Evolutionary conservation across 345 rosid species (phyloP).

Genomic region (Hypericum perforatum): DNA sequence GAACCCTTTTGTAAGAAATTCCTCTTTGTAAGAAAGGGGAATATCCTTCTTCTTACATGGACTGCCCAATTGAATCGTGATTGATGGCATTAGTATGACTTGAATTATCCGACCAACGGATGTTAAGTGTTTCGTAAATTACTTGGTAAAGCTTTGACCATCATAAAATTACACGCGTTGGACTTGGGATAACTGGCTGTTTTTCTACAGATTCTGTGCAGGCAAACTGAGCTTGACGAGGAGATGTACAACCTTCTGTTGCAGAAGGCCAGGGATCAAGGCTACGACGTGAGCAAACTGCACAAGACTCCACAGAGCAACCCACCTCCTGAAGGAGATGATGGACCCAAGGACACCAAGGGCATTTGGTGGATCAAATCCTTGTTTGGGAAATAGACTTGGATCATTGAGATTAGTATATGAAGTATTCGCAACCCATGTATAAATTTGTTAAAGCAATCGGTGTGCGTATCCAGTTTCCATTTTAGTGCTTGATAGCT

Average conservation of each 20-base stretch:
- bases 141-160: not conserved
- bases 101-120: too few relatives aligned
- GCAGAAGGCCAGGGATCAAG: constrained; percentile 47
- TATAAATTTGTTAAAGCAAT: too few relatives aligned
- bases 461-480: too few relatives aligned
- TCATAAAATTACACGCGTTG: not conserved
- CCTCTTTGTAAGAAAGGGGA: too few relatives aligned
- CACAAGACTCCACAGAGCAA: constrained; percentile 70
- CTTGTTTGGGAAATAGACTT: constrained; percentile 40
- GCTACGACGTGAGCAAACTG: constrained; percentile 67
- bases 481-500: too few relatives aligned
- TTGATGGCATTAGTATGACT: too few relatives aligned
- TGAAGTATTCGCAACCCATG: too few relatives aligned
- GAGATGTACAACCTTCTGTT: constrained; percentile 48
- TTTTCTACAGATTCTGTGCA: constrained; percentile 50
- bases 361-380: constrained; percentile 92
- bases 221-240: constrained; percentile 49
- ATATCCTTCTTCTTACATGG: too few relatives aligned
- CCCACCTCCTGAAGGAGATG: constrained; percentile 43
- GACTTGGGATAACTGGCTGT: not conserved
- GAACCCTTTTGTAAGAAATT: too few relatives aligned
- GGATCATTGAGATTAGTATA: not conserved
- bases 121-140: too few relatives aligned
- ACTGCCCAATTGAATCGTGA: too few relatives aligned
- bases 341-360: constrained; percentile 46